Percentiles rank a stretch among this genome's conserved stretches.
phyloP scores from a whole-genome alignment of 2,329 filamentous ascomycete species.

The Alternaria brassicae region DNA sequence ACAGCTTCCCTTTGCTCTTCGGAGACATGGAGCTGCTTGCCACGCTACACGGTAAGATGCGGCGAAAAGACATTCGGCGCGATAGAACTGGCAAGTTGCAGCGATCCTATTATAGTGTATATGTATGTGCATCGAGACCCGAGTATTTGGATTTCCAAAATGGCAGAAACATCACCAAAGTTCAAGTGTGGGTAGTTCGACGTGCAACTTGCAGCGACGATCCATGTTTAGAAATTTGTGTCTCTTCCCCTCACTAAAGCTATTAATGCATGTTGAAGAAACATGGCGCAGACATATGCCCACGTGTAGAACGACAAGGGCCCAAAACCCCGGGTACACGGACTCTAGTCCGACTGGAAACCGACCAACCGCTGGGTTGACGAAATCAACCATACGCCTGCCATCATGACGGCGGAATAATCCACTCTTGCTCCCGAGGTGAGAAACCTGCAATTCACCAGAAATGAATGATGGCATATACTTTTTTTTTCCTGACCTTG shows the following conservation, averaged over 20 bases:
- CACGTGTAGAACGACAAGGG: background rate
- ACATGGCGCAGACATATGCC: background rate
- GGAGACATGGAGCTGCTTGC: background rate
- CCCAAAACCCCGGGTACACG: background rate
- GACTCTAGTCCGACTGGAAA: background rate
- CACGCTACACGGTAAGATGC: background rate
- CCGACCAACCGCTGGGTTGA: background rate
- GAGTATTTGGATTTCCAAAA: background rate
- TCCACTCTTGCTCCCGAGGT: background rate
- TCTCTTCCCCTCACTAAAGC: background rate
- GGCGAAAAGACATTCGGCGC: background rate
- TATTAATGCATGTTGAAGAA: background rate
- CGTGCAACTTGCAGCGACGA: background rate
- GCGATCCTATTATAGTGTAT: background rate
- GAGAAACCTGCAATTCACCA: background rate
- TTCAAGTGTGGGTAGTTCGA: background rate
- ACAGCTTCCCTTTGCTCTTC: background rate
- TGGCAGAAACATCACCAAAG: background rate
- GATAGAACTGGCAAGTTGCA: background rate
- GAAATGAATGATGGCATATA: background rate
- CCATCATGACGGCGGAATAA: background rate
- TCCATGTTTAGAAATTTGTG: background rate
- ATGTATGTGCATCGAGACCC: background rate
- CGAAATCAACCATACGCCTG: background rate
- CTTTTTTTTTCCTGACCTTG: constrained; percentile 6